These are phyloP conservation scores for Rutstroemia sp. DNA, from an alignment of 2,329 filamentous ascomycete species.

Conservation along the genomic window DNA sequence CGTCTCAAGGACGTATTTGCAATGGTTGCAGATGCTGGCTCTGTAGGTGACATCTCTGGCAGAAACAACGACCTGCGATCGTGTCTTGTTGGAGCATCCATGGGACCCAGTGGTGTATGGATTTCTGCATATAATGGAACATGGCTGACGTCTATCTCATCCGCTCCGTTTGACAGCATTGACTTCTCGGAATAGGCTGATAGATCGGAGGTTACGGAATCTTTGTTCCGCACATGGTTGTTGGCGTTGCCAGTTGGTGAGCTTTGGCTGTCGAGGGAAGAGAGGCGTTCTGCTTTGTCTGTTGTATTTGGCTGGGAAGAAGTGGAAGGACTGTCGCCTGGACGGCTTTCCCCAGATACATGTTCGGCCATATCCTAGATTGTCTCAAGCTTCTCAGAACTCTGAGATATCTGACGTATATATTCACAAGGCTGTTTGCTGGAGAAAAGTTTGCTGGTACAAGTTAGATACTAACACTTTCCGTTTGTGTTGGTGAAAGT, in stretches of 20 bases:
- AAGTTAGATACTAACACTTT: neutral
- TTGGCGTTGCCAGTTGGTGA: neutral
- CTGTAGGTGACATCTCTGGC: slow-evolving; percentile 18
- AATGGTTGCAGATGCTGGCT: slow-evolving; percentile 13
- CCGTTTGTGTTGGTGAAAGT: neutral
- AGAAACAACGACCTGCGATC: slow-evolving; percentile 10
- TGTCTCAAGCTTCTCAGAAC: neutral
- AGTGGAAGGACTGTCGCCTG: neutral
- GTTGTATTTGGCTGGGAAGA: neutral
- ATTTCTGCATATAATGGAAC: slow-evolving; percentile 14
- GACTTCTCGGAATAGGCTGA: neutral
- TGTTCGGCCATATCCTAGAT: neutral
- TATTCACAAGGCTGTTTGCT: neutral
- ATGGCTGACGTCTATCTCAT: slow-evolving; percentile 23
- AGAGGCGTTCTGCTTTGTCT: neutral
- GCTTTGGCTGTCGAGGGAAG: neutral
- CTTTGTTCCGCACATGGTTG: neutral
- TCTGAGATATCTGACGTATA: neutral
- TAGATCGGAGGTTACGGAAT: neutral
- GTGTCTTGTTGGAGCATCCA: slow-evolving; percentile 1
- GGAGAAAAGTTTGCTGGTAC: neutral
- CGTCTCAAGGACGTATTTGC: neutral
- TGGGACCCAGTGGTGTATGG: neutral
- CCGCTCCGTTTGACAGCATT: slow-evolving; percentile 1
- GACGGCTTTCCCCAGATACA: neutral